Evolutionary conservation across 306 rosid species (phyloP), one percentile per base, ranked within the genome.

Genomic region (Comarum palustre): DNA sequence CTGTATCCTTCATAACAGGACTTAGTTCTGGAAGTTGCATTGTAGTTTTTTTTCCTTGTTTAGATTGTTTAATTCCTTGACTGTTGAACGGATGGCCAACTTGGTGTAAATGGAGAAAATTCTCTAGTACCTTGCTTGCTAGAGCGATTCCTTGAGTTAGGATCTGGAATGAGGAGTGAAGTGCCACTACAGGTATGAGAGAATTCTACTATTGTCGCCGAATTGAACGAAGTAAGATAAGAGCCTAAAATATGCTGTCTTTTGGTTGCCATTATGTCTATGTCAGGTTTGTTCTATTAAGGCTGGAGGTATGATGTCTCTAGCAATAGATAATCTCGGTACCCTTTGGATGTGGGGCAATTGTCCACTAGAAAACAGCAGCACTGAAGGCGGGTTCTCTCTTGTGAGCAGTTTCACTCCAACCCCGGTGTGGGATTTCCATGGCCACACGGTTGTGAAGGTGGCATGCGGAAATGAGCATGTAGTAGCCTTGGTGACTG

Each of bases 251-350:
- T 68, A 48, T 73, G 34, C 70, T 74, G 38, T 51, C 20, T 62
- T 70, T 64, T 59, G 51, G 36, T 43, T 60, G 10, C 22, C 76
- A 22, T 1, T 68, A 65, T 66, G 45, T 73, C 46, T 73, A 25
- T 64, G 41, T 62, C 77, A 93, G 98, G 75, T 90, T 75, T 82
- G 77, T 81, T 79, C 81, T 72, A 74, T 93, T 73, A 87, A 89
- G 85, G 98, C 97, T 4, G 98, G 98, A 76, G 97, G 97, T 70
- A 87, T 90, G 97, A 87, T 80, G 88, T 93, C 98, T 66, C 80
- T 89, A 32, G 97, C 94, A 27, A 82, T 90, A 63, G 98, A 93
- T 76, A 74, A 81, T 55, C 74, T 48, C 10, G 97, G 98, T 59
- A 77, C 71, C 69, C 90, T 93, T 13, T 93, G 96, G 97, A 79